Evolutionary conservation across 2,329 filamentous ascomycete genomes (phyloP), one percentile per base, ranked within the genome.

Genomic region (Camillea tinctor): DNA sequence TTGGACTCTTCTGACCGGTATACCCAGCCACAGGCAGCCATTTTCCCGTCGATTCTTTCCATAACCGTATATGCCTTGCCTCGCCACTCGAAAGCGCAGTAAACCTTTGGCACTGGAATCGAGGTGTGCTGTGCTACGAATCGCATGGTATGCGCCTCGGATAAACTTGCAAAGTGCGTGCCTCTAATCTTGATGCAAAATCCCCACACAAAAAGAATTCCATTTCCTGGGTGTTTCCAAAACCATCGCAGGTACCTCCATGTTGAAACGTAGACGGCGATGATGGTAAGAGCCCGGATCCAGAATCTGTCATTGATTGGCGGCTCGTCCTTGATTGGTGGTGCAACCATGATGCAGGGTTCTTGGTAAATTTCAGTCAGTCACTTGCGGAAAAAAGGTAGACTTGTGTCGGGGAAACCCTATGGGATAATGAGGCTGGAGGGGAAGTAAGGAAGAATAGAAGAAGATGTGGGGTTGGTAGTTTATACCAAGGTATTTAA

Each of bases 41-140:
- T 19, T 11, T 58, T 19, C 13, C 73, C 75, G 1, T 61, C 62
- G 6, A 75, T 66, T 3, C 71, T 64, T 50, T 75, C 71, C 80
- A 83, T 84, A 0, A 82, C 71, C 50, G 83, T 81, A 63, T 80
- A 80, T 0, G 76, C 71, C 3, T 64, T 62, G 19, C 73, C 73
- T 9, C 74, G 72, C 56, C 75, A 69, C 1, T 71, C 56, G 55
- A 83, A 83, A 40, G 79, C 71, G 61, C 73, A 79, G 62, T 79
- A 71, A 1, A 82, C 71, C 9, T 74, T 73, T 2, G 81, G 80
- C 0, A 81, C 76, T 3, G 80, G 79, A 21, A 83, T 73, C 0
- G 69, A 69, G 1, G 78, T 81, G 54, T 79, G 69, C n/a, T 72
- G 56, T 1, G 73, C 70, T 23, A 82, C 61, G 53, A 75, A 79